Conservation (phyloP, 306 rosid genomes). For the Astragalus glycyphyllos region DNA sequence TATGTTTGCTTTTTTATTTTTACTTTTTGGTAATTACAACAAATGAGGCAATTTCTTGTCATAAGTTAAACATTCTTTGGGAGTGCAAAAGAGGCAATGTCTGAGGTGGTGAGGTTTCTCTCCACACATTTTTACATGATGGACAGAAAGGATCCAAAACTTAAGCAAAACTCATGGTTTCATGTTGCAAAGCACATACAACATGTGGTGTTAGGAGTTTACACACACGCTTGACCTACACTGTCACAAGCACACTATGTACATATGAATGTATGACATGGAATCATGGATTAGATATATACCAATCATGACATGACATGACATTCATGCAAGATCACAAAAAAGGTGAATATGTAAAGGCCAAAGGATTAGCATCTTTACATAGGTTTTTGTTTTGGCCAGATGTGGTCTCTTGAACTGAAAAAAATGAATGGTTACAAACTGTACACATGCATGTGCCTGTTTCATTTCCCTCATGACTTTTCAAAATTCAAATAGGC, state of each 20-base stretch:
- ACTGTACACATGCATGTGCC: constrained; percentile 6
- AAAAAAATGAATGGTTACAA: background rate
- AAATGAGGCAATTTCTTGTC: constrained; percentile 30
- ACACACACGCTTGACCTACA: constrained; percentile 43
- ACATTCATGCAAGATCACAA: too few species aligned
- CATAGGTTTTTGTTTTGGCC: constrained; percentile 17
- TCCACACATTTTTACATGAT: constrained; percentile 44
- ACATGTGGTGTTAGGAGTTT: constrained; percentile 43
- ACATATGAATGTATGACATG: constrained; percentile 37
- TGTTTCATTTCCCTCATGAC: background rate
- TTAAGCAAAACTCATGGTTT: constrained; percentile 49
- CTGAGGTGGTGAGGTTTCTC: constrained; percentile 46
- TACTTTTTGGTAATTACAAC: background rate
- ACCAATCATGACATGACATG: background rate
- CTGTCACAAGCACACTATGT: constrained; percentile 39
- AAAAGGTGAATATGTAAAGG: too few species aligned
- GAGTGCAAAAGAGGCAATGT: constrained; percentile 25
- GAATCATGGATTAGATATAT: background rate
- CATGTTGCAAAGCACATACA: constrained; percentile 35
- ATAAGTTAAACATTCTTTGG: background rate
- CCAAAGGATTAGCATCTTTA: too few species aligned
- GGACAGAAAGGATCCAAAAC: constrained; percentile 46
- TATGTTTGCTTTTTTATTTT: constrained; percentile 14
- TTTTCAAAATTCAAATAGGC: constrained; percentile 31
- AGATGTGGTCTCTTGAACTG: constrained; percentile 11